Evolutionary conservation across 371 early-diverging fungal species (phyloP).

Genomic region (Parasitella parasitica): DNA sequence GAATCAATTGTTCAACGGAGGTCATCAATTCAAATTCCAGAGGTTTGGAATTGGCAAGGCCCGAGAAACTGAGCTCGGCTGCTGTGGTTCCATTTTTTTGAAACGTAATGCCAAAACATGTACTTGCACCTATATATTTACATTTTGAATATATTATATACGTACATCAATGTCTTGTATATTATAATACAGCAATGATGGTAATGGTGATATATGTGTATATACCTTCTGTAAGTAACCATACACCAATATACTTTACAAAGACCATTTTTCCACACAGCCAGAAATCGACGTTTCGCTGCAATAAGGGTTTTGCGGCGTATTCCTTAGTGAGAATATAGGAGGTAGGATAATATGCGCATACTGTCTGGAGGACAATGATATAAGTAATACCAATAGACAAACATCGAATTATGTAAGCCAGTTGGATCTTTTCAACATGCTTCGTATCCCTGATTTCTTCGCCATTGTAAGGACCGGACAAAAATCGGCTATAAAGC

Average conservation of each 20-base stretch:
- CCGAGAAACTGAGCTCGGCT: constrained; percentile 41
- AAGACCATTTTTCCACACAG: constrained; percentile 53
- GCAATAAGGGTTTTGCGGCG: constrained; percentile 27
- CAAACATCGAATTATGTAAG: constrained; percentile 45
- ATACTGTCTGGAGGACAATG: constrained; percentile 46
- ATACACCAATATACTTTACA: constrained; percentile 69
- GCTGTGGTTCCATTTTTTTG: constrained; percentile 48
- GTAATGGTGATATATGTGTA: no score
- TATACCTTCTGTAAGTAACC: constrained; percentile 60
- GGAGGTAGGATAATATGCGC: constrained; percentile 42
- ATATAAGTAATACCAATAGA: constrained; percentile 50
- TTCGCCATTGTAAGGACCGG: constrained; percentile 18
- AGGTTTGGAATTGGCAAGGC: constrained; percentile 59
- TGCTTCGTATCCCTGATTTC: constrained; percentile 11
- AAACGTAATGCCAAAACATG: constrained; percentile 60
- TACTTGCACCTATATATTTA: constrained; percentile 40
- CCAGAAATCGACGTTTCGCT: constrained; percentile 45
- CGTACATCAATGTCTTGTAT: constrained; percentile 8
- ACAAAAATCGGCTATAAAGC: constrained; percentile 44
- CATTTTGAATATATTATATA: neutral
- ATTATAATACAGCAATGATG: neutral
- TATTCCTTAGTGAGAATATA: constrained; percentile 52
- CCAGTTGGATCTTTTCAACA: constrained; percentile 19
- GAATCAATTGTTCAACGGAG: constrained; percentile 53
- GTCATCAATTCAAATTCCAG: constrained; percentile 50